phyloP scores from a whole-genome alignment of 805 yeast genomes.

The Suhomyces pyralidae region DNA sequence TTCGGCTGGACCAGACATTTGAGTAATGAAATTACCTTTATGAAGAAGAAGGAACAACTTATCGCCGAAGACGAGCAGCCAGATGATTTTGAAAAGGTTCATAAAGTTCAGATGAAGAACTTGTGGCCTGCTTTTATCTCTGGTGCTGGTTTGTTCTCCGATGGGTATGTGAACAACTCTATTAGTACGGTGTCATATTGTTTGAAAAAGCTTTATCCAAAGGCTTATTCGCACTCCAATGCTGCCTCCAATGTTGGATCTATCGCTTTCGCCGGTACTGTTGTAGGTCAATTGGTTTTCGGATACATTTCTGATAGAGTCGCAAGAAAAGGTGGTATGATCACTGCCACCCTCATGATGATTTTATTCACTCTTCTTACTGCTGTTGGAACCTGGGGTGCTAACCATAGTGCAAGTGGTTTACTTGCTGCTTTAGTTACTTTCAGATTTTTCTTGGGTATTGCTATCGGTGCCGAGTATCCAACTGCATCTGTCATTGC shows the following conservation, averaged over 20 bases:
- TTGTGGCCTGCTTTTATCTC: constrained; percentile 42
- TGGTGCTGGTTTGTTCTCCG: constrained; percentile 92
- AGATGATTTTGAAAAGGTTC: constrained; percentile 6
- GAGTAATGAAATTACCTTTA: constrained; percentile 41
- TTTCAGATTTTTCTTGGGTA: constrained; percentile 83
- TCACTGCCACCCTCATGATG: constrained; percentile 69
- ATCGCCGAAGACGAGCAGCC: constrained; percentile 12
- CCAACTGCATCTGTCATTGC: constrained; percentile 93
- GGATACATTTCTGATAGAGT: constrained; percentile 78
- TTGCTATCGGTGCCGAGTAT: constrained; percentile 93
- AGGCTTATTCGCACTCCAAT: constrained; percentile 53
- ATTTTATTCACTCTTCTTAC: constrained; percentile 75
- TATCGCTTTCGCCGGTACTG: constrained; percentile 90
- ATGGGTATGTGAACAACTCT: constrained; percentile 88
- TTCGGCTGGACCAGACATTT: constrained; percentile 44
- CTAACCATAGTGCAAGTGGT: constrained; percentile 63
- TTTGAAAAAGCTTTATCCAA: constrained; percentile 62
- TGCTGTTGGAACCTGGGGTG: constrained; percentile 72
- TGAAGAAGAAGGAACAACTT: constrained; percentile 22
- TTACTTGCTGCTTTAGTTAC: constrained; percentile 80
- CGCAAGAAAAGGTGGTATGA: constrained; percentile 82
- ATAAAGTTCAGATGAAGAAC: constrained; percentile 20
- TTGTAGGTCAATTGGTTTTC: constrained; percentile 77
- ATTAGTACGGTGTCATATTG: constrained; percentile 75
- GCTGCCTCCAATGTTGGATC: constrained; percentile 82